Conservation (phyloP, 768 basidiomycete genomes). For the Amyloporia xantha region DNA sequence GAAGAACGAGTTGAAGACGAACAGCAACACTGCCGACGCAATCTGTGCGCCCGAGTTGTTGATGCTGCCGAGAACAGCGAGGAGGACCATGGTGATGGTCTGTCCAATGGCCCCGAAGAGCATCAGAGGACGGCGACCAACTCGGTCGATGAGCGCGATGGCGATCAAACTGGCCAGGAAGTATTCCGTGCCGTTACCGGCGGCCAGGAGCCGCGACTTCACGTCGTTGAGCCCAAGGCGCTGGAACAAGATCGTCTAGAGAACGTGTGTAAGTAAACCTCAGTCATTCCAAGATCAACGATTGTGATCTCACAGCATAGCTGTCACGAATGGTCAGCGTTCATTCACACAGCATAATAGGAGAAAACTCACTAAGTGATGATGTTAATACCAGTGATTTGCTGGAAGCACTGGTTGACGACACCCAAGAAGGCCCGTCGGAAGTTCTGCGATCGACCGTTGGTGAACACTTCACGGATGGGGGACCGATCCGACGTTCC, state of each 20-base stretch:
- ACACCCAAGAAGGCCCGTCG: constrained; percentile 49
- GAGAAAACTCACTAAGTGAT: constrained; percentile 50
- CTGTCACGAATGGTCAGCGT: constrained; percentile 25
- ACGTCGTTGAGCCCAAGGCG: constrained; percentile 51
- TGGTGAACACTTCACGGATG: constrained; percentile 47
- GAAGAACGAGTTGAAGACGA: constrained; percentile 70
- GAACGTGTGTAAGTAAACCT: background rate
- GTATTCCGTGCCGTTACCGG: constrained; percentile 68
- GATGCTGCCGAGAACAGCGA: constrained; percentile 51
- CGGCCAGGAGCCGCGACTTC: constrained; percentile 55
- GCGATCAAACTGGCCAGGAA: constrained; percentile 66
- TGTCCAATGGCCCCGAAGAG: constrained; percentile 62
- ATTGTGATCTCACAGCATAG: constrained; percentile 23
- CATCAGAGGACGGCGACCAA: constrained; percentile 69
- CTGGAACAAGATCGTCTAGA: constrained; percentile 46
- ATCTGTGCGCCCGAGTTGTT: constrained; percentile 41
- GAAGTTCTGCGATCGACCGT: constrained; percentile 56
- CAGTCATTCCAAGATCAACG: no score
- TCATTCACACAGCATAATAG: constrained; percentile 3
- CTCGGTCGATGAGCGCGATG: constrained; percentile 63
- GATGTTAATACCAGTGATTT: constrained; percentile 61
- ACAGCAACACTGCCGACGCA: constrained; percentile 48
- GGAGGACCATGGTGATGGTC: constrained; percentile 49
- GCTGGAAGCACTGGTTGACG: constrained; percentile 59
- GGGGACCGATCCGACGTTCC: constrained; percentile 25